These are phyloP conservation scores for Stephania japonica DNA, from an alignment of 164 flowering plant species.

Conservation along the genomic window DNA sequence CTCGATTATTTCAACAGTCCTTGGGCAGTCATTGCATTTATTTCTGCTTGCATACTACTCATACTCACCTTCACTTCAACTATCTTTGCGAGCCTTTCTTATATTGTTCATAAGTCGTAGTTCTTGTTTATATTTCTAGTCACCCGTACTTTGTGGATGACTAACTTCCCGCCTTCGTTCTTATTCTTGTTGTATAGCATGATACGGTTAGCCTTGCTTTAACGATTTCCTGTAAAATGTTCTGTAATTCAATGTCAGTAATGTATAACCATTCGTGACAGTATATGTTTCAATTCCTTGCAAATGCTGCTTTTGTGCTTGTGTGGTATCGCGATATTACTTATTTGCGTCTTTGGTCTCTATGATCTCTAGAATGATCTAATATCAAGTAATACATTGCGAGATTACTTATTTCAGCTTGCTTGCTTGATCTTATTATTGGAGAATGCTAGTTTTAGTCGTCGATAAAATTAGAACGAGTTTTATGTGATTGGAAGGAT, in stretches of 20 bases:
- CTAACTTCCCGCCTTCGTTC: not conserved
- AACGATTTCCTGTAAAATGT: not conserved
- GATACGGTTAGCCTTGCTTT: not conserved
- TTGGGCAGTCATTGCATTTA: constrained; percentile 5
- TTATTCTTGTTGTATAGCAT: not conserved
- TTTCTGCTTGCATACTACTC: constrained; percentile 10
- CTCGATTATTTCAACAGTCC: constrained; percentile 12
- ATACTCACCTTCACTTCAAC: constrained; percentile 7
- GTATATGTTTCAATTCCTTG: no score
- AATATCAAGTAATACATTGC: not conserved
- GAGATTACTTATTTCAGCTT: not conserved
- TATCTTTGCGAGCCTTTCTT: constrained; percentile 12
- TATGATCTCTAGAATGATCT: not conserved
- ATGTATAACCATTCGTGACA: not conserved
- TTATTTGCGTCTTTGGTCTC: not conserved
- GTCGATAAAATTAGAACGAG: not conserved
- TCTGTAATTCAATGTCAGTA: not conserved
- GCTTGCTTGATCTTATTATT: not conserved
- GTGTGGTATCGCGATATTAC: not conserved
- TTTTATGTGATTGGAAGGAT: not conserved
- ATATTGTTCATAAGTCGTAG: constrained; percentile 1
- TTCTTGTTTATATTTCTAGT: not conserved
- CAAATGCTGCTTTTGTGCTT: not conserved
- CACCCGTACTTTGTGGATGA: not conserved
- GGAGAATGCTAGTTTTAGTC: no score